phyloP scores from a whole-genome alignment of 2,329 filamentous ascomycete genomes.

The Aspergillus fischeri region DNA sequence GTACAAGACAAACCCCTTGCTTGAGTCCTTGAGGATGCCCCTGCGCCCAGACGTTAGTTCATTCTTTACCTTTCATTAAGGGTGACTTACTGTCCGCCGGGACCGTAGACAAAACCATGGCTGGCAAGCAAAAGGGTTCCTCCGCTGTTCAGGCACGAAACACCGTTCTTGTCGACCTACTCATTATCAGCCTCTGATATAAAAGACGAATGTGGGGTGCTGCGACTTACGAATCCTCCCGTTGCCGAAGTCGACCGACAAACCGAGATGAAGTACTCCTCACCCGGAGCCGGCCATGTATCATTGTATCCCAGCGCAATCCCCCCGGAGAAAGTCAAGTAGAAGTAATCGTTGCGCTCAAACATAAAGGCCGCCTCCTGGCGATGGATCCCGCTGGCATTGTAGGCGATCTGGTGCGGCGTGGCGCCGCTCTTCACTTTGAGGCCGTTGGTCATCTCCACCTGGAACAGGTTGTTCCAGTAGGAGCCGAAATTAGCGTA shows the following conservation, averaged over 20 bases:
- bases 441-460: slow-evolving; percentile 40
- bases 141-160: slow-evolving; percentile 52
- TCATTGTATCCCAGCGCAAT: slow-evolving; percentile 57
- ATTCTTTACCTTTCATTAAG: background rate
- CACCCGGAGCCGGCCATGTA: slow-evolving; percentile 49
- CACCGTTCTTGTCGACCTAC: slow-evolving; percentile 52
- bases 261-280: slow-evolving; percentile 62
- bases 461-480: slow-evolving; percentile 63
- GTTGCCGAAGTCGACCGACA: slow-evolving; percentile 53
- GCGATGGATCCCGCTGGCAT: slow-evolving; percentile 49
- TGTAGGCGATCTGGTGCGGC: slow-evolving; percentile 51
- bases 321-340: slow-evolving; percentile 59
- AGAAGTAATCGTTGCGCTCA: slow-evolving; percentile 55
- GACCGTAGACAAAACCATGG: slow-evolving; percentile 60
- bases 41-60: slow-evolving; percentile 13
- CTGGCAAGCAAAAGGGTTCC: slow-evolving; percentile 59
- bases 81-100: slow-evolving; percentile 59
- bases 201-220: no score
- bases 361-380: slow-evolving; percentile 57
- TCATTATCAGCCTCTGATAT: background rate
- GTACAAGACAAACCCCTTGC: slow-evolving; percentile 54
- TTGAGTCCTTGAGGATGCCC: slow-evolving; percentile 29
- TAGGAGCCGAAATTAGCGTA: slow-evolving; percentile 65
- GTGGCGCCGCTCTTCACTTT: slow-evolving; percentile 26
- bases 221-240: slow-evolving; percentile 48